Evolutionary conservation across 78 protist species (phyloP).

Genomic region (Dictyostelium citrinum): DNA sequence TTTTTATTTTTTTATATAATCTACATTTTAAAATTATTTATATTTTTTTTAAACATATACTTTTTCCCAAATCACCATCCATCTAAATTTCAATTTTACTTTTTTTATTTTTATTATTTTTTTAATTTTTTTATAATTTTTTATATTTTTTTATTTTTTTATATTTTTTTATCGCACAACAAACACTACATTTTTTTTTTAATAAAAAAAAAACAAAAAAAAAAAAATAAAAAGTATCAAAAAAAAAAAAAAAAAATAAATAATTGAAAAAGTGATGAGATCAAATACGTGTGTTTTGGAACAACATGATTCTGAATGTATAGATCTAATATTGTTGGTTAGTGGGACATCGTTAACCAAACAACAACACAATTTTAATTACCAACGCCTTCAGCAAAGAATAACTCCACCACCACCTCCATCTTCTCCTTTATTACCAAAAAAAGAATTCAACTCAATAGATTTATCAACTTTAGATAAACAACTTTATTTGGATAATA

Average conservation of each 20-base stretch:
- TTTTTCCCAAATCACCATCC: background rate
- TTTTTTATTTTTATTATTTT: background rate
- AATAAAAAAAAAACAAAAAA: background rate
- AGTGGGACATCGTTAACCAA: background rate
- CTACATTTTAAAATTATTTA: background rate
- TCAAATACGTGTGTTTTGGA: background rate
- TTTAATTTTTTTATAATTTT: background rate
- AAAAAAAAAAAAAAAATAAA: background rate
- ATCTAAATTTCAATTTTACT: background rate
- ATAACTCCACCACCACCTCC: slow-evolving; percentile 12
- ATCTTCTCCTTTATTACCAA: slow-evolving; percentile 2
- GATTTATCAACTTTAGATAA: background rate
- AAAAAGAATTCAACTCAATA: background rate
- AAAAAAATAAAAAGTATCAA: background rate
- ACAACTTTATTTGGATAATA: slow-evolving; percentile 1
- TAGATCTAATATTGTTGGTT: background rate
- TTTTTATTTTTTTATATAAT: background rate
- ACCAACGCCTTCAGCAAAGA: background rate
- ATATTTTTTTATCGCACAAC: background rate
- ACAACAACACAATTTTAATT: background rate
- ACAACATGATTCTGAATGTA: background rate
- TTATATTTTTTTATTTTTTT: background rate
- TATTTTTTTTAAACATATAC: background rate
- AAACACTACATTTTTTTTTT: too few species aligned
- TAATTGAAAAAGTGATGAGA: background rate